Conservation (phyloP, 805 yeast genomes). For the Saturnispora quitensis region DNA sequence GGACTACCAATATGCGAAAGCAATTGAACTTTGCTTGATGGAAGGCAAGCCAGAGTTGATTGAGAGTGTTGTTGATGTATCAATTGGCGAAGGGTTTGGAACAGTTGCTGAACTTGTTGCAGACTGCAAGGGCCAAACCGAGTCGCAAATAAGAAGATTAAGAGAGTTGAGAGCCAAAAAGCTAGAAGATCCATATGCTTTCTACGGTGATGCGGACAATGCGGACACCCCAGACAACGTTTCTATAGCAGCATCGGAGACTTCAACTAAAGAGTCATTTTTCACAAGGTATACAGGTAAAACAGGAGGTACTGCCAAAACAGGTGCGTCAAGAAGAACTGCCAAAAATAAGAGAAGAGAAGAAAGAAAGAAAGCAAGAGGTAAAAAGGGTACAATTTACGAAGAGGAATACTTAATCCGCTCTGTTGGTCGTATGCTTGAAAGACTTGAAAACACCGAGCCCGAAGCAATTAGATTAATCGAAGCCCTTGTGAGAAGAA, state of each 20-base stretch:
- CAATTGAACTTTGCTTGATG: conserved; percentile 53
- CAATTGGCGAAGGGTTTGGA: conserved; percentile 82
- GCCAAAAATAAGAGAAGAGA: conserved; percentile 89
- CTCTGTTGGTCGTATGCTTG: conserved; percentile 81
- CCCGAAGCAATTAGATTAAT: conserved; percentile 67
- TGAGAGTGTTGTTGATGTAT: conserved; percentile 56
- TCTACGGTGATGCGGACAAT: conserved; percentile 59
- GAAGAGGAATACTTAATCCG: conserved; percentile 91
- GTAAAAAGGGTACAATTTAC: conserved; percentile 94
- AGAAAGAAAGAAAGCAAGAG: conserved; percentile 92
- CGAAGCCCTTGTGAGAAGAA: conserved; percentile 67
- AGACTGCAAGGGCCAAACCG: conserved; percentile 83
- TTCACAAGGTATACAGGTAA: conserved; percentile 96
- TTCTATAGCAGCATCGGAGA: conserved; percentile 89
- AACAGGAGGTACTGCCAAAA: conserved; percentile 90
- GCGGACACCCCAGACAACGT: conserved; percentile 86
- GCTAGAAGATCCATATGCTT: conserved; percentile 73
- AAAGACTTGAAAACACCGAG: conserved; percentile 65
- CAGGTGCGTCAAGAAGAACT: conserved; percentile 91
- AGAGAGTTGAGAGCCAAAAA: conserved; percentile 82
- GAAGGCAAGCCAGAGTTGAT: conserved; percentile 38
- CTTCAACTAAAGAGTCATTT: conserved; percentile 86
- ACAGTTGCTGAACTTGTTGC: conserved; percentile 78
- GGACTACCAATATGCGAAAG: conserved; percentile 65
- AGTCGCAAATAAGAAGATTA: conserved; percentile 73